phyloP scores from a whole-genome alignment of 2,329 filamentous ascomycete genomes.

The Sclerotiophoma versabilis region DNA sequence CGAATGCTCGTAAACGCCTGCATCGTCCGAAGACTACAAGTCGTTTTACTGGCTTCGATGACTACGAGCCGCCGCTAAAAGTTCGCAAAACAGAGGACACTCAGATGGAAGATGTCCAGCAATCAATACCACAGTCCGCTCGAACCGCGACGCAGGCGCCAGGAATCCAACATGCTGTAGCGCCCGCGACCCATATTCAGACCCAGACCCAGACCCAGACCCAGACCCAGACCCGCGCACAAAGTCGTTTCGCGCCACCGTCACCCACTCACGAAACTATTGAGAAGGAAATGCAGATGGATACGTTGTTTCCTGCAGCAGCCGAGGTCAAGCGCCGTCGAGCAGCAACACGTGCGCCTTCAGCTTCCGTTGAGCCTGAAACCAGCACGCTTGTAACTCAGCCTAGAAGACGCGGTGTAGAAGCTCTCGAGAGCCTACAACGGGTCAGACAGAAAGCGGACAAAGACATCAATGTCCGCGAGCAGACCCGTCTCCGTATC shows the following conservation, averaged over 20 bases:
- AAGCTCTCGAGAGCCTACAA: constrained; percentile 53
- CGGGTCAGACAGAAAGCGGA: constrained; percentile 53
- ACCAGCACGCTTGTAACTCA: constrained; percentile 47
- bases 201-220: constrained; percentile 24
- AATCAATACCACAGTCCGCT: constrained; percentile 18
- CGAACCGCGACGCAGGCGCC: constrained; percentile 14
- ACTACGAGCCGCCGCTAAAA: constrained; percentile 52
- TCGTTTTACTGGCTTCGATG: constrained; percentile 78
- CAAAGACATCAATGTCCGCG: constrained; percentile 69
- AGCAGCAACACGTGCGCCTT: constrained; percentile 37
- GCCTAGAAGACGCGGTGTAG: constrained; percentile 26
- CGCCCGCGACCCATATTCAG: constrained; percentile 26
- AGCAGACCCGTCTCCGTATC: constrained; percentile 56
- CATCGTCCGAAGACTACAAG: constrained; percentile 48
- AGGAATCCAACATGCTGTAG: constrained; percentile 22
- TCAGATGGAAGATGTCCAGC: constrained; percentile 37
- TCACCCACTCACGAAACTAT: constrained; percentile 49
- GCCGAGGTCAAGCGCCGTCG: constrained; percentile 81
- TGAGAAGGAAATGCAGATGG: constrained; percentile 65
- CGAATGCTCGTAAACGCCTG: constrained; percentile 41
- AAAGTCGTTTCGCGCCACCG: constrained; percentile 12
- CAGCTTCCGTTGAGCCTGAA: constrained; percentile 39
- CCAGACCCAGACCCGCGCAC: neutral
- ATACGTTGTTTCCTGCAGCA: constrained; percentile 77
- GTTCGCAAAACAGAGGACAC: constrained; percentile 36